These are phyloP conservation scores for Podospora appendiculata DNA, from an alignment of 495 filamentous ascomycete genomes.

Conservation along the genomic window DNA sequence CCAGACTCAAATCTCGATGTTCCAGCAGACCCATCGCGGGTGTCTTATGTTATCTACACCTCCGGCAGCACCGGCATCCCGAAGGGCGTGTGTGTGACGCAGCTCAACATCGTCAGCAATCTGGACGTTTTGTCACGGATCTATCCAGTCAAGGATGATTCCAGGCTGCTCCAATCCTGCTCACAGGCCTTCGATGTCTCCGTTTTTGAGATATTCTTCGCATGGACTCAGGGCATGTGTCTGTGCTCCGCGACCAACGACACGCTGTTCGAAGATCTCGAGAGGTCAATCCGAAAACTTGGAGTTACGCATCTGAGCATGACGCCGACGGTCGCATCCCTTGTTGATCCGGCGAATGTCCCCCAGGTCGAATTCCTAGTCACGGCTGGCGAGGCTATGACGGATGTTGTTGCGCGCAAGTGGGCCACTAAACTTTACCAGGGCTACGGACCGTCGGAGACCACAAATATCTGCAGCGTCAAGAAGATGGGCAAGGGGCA, in stretches of 20 bases:
- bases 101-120: slow-evolving; percentile 61
- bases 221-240: slow-evolving; percentile 66
- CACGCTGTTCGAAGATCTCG: slow-evolving; percentile 55
- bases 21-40: slow-evolving; percentile 22
- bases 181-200: slow-evolving; percentile 71
- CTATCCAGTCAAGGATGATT: slow-evolving; percentile 43
- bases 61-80: slow-evolving; percentile 59
- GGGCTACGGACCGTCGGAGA: slow-evolving; percentile 67
- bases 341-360: slow-evolving; percentile 53
- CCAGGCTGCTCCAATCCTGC: slow-evolving; percentile 61
- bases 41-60: slow-evolving; percentile 58
- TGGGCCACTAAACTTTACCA: slow-evolving; percentile 66
- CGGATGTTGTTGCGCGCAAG: slow-evolving; percentile 50
- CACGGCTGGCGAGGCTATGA: slow-evolving; percentile 65
- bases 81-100: slow-evolving; percentile 64
- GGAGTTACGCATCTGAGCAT: slow-evolving; percentile 66
- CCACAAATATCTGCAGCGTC: slow-evolving; percentile 68
- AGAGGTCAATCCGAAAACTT: slow-evolving; percentile 47
- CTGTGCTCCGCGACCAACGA: slow-evolving; percentile 63
- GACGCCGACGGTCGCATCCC: slow-evolving; percentile 68
- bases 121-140: slow-evolving; percentile 49
- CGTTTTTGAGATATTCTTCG: slow-evolving; percentile 74
- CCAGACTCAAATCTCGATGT: slow-evolving; percentile 24
- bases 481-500: slow-evolving; percentile 43
- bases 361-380: slow-evolving; percentile 60